Evolutionary conservation across 192 early-diverging fungal species (phyloP), one percentile per base, ranked within the genome.

Genomic region (Cetraspora pellucida): DNA sequence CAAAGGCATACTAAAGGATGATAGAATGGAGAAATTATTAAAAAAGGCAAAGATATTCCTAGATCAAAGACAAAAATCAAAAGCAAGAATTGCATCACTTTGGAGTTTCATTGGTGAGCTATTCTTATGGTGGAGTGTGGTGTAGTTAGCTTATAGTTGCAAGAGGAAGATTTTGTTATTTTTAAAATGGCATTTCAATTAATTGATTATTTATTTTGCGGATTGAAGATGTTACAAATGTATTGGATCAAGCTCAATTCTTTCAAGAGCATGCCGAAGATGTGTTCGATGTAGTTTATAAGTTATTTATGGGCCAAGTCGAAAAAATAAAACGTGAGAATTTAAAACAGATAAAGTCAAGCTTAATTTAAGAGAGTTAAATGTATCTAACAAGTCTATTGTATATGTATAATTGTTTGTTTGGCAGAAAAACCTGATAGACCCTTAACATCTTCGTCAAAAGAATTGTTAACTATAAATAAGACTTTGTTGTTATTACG

Each of bases 21-120:
- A 76, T 16, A 72, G 69, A 25, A 74, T 79, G 59, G 94, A 94
- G 75, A 93, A 91, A 81, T 79, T 92, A 2, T 75, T 86, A 59
- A 94, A 93, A 78, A 91, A 92, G 67, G 84, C 88, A 30, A 93
- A 90, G 72, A 86, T 84, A 52, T 94, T 95, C 80, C 74, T 95
- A 25, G 94, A 95, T 75, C 92, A 93, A 44, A 89, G 89, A 79
- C 88, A 90, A 66, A 94, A 92, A 67, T 77, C 84, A 17, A 95
- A 95, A 75, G 83, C 89, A 44, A 83, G 94, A 46, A 79, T 91
- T 14, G 77, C 79, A 13, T 86, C 88, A 14, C 79, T 95, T 23
- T 91, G 86, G 84, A 85, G 82, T 68, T 94, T 93, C 78, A 74
- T 95, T 44, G 93, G 93, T 89, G 85, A 63, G 79, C 59, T 27